Evolutionary conservation across 495 filamentous ascomycete genomes (phyloP).

Genomic region (Podospora bellae-mahoneyi): DNA sequence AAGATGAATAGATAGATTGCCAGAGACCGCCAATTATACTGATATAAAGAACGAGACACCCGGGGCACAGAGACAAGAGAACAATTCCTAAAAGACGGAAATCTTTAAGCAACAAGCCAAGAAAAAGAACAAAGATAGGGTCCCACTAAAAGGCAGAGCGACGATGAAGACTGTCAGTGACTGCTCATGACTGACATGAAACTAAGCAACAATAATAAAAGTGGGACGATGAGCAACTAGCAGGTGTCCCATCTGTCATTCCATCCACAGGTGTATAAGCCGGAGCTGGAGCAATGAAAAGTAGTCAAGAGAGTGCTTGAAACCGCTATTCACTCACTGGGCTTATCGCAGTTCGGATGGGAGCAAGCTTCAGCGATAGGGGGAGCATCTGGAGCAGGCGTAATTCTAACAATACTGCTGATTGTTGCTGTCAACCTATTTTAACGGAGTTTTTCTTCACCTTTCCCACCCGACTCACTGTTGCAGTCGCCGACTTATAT

Average conservation of each 20-base stretch:
- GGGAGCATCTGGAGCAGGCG: background rate
- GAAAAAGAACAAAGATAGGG: background rate
- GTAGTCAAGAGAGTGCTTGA: background rate
- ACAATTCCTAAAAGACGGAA: background rate
- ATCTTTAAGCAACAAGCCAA: too few relatives aligned
- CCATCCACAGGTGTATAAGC: background rate
- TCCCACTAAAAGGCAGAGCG: background rate
- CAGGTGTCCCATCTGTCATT: background rate
- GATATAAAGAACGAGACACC: background rate
- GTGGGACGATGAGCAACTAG: background rate
- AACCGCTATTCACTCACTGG: background rate
- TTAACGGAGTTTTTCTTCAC: background rate
- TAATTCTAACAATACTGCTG: background rate
- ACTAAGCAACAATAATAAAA: background rate
- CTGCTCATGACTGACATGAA: background rate
- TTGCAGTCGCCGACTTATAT: constrained; percentile 27
- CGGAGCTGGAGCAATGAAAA: background rate
- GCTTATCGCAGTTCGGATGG: background rate
- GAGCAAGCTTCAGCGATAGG: background rate
- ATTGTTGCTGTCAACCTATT: background rate
- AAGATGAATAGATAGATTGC: background rate
- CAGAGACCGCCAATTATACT: too few relatives aligned
- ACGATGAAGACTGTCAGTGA: background rate
- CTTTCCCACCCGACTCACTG: background rate
- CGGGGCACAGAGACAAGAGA: too few relatives aligned